Base-by-base conservation (phyloP, 495 filamentous ascomycete species). In the Xylaria sp. region DNA sequence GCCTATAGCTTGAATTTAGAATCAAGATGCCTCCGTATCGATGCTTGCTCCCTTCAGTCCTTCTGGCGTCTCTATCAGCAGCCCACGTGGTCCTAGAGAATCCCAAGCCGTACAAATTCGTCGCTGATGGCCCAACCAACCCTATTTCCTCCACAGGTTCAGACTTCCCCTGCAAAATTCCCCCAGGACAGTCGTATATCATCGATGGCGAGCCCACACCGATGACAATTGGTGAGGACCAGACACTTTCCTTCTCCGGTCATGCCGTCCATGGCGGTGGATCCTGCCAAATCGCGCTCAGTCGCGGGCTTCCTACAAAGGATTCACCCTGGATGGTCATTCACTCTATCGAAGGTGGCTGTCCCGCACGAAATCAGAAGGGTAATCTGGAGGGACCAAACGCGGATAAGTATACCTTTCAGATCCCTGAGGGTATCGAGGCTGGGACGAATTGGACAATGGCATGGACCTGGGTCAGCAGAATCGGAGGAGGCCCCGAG, bases 211-310 rank as follows among this genome's bases (percentile, higher is more conserved):
- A 74, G 7, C 73, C 79, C 12, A 84, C 76, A 55, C 41, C 71
- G 0, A 87, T 89, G 82, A 71, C 78, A 0, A 79, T 90, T 21
- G 91, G 90, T 3, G 85, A 85, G 0, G 75, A 80, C 0, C 88
- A 91, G 74, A 63, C 71, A 0, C 81, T 91, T 9, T 73, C 75
- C 21, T 90, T 92, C 76, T 80, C 77, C 0, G 89, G 90, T 0
- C 75, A 78, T 17, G 95, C 94, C 0, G 88, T 89, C 14, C 95
- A 98, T 76, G 91, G 90, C 43, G 94, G 94, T 48, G 94, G 95
- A 8, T 97, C 93, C 1, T 97, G 94, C 82, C 95, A 97, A 74
- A 81, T 97, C 59, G 86, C 89, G 12, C 85, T 97, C 77, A 93
- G 92, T 21, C 65, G 93, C 70, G 78, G 79, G 3, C 74, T 82